These are phyloP conservation scores for Pholiota adiposa DNA, from an alignment of 1,284 basidiomycete genomes.

Conservation along the genomic window DNA sequence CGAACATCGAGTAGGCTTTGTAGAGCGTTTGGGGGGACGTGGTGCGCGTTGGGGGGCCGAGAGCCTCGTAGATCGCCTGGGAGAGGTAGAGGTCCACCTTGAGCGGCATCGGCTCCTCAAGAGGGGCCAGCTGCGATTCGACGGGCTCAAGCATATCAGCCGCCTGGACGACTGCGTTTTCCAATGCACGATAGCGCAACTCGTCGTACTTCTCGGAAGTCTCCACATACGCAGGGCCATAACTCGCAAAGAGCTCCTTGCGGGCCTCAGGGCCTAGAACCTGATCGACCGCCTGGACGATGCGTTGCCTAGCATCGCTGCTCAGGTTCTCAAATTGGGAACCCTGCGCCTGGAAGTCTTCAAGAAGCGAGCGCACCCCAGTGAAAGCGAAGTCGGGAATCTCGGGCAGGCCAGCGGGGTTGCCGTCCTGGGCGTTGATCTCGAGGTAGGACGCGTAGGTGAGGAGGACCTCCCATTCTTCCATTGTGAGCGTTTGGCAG, in stretches of 20 bases:
- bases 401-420: conserved; percentile 19
- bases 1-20: conserved; percentile 35
- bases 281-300: conserved; percentile 29
- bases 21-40: conserved; percentile 7
- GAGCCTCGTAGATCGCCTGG: neutral
- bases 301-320: conserved; percentile 24
- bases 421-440: conserved; percentile 20
- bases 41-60: conserved; percentile 12
- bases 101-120: neutral
- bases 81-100: neutral
- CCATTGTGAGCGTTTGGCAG: conserved; percentile 23
- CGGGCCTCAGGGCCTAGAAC: conserved; percentile 27
- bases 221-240: conserved; percentile 35
- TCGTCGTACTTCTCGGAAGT: conserved; percentile 26
- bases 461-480: conserved; percentile 41
- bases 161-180: conserved; percentile 15
- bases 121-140: neutral
- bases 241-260: conserved; percentile 26
- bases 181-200: conserved; percentile 23
- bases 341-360: conserved; percentile 33
- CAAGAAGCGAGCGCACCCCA: conserved; percentile 36
- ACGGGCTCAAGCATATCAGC: neutral
- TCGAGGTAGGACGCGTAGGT: conserved; percentile 36
- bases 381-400: conserved; percentile 34
- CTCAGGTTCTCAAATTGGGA: conserved; percentile 30